phyloP scores from a whole-genome alignment of 768 basidiomycete species.

The Strobilomyces confusus region DNA sequence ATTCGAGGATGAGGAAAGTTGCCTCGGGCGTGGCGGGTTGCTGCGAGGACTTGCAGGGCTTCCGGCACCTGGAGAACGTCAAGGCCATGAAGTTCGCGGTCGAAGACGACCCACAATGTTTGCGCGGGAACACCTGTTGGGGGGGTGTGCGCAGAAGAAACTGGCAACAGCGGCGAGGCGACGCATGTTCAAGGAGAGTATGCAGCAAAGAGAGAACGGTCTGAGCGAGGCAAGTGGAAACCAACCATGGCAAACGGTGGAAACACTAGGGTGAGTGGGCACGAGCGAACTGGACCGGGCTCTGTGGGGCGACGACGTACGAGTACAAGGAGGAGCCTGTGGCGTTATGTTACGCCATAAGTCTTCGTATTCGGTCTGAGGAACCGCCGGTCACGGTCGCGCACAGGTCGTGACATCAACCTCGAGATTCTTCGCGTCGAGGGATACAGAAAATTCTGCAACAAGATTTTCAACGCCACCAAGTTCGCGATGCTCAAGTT shows the following conservation, averaged over 20 bases:
- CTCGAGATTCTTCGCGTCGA: constrained; percentile 94
- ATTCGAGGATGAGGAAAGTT: constrained; percentile 37
- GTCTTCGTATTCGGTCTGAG: constrained; percentile 5
- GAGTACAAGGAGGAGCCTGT: too few species aligned
- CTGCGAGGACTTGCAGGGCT: constrained; percentile 47
- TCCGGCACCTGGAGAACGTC: constrained; percentile 44
- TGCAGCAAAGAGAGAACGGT: too few species aligned
- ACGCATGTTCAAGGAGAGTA: too few species aligned
- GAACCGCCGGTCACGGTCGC: background rate
- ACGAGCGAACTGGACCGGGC: too few species aligned
- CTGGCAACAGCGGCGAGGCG: too few species aligned
- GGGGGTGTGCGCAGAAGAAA: background rate
- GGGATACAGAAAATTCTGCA: constrained; percentile 99
- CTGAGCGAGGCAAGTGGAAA: too few species aligned
- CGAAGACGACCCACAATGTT: constrained; percentile 24
- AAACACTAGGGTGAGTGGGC: too few species aligned
- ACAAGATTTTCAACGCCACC: constrained; percentile 98
- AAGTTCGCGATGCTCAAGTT: constrained; percentile 99
- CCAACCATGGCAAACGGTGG: too few species aligned
- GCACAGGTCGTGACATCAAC: constrained; percentile 90
- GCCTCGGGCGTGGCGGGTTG: constrained; percentile 44
- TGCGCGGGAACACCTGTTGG: constrained; percentile 19
- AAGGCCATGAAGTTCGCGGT: too few species aligned
- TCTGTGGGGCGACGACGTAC: too few species aligned
- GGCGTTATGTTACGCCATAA: constrained; percentile 21